phyloP scores from a whole-genome alignment of 805 yeast species.

The Myxozyma melibiosi region DNA sequence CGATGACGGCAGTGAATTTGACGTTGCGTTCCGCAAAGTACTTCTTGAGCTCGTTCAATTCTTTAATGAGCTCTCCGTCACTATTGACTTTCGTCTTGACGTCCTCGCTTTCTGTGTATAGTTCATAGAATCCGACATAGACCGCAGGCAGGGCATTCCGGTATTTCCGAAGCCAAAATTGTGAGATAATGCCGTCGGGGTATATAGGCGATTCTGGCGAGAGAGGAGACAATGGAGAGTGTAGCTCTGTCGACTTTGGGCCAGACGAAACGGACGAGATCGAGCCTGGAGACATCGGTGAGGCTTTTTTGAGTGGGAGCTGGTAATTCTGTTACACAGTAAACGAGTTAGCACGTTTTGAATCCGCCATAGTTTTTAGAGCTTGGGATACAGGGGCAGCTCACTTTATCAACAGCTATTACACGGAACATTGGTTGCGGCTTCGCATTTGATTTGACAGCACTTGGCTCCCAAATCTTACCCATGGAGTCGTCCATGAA shows the following conservation, averaged over 20 bases:
- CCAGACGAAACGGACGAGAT: slow-evolving; percentile 16
- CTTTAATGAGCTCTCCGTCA: slow-evolving; percentile 43
- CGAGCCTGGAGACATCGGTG: slow-evolving; percentile 23
- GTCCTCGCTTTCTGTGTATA: slow-evolving; percentile 42
- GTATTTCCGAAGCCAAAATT: slow-evolving; percentile 59
- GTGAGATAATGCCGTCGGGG: slow-evolving; percentile 49
- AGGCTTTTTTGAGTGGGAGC: slow-evolving; percentile 27
- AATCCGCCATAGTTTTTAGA: too few relatives aligned
- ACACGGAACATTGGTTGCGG: slow-evolving; percentile 18
- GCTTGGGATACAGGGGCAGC: too few relatives aligned
- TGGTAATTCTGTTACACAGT: slow-evolving; percentile 13
- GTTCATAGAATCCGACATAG: slow-evolving; percentile 50
- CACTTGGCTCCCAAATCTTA: slow-evolving; percentile 25
- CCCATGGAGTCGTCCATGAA: slow-evolving; percentile 14
- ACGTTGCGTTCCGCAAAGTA: slow-evolving; percentile 41
- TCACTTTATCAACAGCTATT: slow-evolving; percentile 19
- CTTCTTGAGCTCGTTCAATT: slow-evolving; percentile 44
- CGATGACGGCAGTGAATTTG: slow-evolving; percentile 44
- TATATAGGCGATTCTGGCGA: slow-evolving; percentile 46
- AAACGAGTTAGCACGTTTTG: background rate
- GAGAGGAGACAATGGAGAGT: slow-evolving; percentile 50
- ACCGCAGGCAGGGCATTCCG: slow-evolving; percentile 52
- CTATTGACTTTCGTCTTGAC: slow-evolving; percentile 33
- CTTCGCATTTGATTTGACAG: slow-evolving; percentile 10
- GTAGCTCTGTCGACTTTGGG: slow-evolving; percentile 19